Evolutionary conservation across 768 basidiomycete species (phyloP).

Genomic region (Porphyrellus cyaneotinctus): DNA sequence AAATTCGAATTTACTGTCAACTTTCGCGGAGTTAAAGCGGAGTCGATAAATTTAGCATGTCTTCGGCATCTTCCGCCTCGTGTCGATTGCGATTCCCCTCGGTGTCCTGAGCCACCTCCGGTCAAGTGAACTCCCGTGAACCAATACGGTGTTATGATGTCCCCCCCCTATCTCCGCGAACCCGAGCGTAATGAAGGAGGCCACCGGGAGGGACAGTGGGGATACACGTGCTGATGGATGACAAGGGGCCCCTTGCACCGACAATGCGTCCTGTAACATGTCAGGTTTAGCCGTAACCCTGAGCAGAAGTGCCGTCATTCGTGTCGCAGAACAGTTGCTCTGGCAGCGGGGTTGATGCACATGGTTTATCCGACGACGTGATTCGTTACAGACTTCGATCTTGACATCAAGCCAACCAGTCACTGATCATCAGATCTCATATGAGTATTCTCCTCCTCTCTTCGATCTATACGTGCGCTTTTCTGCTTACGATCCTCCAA

Average conservation of each 20-base stretch:
- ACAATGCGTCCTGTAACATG: not conserved
- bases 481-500: constrained; percentile 20
- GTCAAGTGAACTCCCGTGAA: constrained; percentile 5
- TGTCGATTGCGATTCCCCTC: constrained; percentile 13
- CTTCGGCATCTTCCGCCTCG: constrained; percentile 17
- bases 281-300: not conserved
- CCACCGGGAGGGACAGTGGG: no score
- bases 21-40: constrained; percentile 26
- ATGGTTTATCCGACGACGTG: not conserved
- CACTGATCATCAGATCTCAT: not conserved
- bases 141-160: not conserved
- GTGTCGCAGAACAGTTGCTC: not conserved
- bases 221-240: not conserved
- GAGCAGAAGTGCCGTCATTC: not conserved
- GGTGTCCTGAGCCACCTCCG: constrained; percentile 1
- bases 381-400: constrained; percentile 8
- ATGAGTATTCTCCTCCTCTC: not conserved
- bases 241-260: not conserved
- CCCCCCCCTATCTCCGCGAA: not conserved
- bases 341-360: not conserved
- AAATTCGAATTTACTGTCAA: constrained; percentile 11
- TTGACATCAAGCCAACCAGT: not conserved
- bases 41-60: not conserved
- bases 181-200: not conserved
- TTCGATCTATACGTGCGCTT: constrained; percentile 2